Percentiles rank a stretch among this genome's conserved stretches.
These are phyloP conservation scores for Geranium incanum DNA, from an alignment of 441 rosid species.

Conservation along the genomic window DNA sequence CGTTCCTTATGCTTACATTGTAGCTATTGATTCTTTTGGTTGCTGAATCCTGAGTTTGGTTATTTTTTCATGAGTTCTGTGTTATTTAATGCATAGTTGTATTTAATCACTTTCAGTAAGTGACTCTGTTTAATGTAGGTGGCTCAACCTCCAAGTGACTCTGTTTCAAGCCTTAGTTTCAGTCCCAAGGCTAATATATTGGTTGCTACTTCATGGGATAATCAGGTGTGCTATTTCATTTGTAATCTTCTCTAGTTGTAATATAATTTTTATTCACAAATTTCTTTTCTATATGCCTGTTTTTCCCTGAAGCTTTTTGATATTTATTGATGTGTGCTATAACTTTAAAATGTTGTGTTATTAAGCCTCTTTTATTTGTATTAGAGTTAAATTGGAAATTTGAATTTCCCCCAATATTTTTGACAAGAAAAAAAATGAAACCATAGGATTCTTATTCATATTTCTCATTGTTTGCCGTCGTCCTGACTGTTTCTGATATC, in stretches of 20 bases:
- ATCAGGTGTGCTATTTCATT: constrained; percentile 50
- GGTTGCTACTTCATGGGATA: constrained; percentile 95
- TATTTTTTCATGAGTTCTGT: not conserved
- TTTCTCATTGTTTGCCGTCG: not conserved
- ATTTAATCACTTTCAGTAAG: not conserved
- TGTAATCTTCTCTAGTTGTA: not conserved
- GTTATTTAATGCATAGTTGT: not conserved
- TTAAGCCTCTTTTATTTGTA: not conserved
- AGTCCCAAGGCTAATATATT: constrained; percentile 84
- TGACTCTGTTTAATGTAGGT: constrained; percentile 37
- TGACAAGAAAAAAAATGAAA: not conserved
- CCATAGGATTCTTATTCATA: not conserved
- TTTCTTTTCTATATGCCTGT: not conserved
- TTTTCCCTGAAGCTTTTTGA: not conserved
- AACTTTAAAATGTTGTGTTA: not conserved
- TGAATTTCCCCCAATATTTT: not conserved
- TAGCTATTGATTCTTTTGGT: not conserved
- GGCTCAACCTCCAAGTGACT: constrained; percentile 71
- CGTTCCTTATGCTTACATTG: not conserved
- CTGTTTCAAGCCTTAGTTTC: constrained; percentile 78
- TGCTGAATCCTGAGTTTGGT: not conserved
- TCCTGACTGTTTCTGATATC: constrained; percentile 5
- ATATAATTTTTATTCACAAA: not conserved
- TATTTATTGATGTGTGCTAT: not conserved
- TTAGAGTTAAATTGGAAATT: not conserved